These are phyloP conservation scores for Cochlearia excelsa DNA, from an alignment of 345 rosid species.

Conservation along the genomic window DNA sequence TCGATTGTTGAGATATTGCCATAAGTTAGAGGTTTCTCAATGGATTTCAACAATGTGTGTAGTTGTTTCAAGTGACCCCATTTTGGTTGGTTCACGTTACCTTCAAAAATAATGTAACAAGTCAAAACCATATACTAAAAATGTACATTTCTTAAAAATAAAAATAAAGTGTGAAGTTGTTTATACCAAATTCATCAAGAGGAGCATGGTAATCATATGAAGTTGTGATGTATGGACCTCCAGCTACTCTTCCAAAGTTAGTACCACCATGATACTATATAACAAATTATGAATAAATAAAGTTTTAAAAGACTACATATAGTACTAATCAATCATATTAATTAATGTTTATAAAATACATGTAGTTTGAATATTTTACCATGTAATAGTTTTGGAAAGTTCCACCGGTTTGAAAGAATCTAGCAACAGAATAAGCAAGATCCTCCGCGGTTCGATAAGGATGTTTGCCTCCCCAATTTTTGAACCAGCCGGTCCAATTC, in stretches of 20 bases:
- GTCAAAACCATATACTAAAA: too few species aligned
- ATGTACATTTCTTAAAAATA: neutral
- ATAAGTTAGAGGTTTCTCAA: conserved; percentile 52
- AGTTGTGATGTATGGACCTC: conserved; percentile 69
- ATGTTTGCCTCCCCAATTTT: conserved; percentile 53
- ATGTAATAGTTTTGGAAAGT: conserved; percentile 65
- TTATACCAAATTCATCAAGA: conserved; percentile 52
- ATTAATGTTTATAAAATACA: neutral
- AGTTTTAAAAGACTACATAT: neutral
- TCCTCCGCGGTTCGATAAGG: conserved; percentile 64
- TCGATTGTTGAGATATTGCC: conserved; percentile 44
- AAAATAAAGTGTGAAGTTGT: neutral
- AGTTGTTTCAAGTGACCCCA: conserved; percentile 76
- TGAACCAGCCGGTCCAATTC: conserved; percentile 73
- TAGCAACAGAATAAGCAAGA: conserved; percentile 53
- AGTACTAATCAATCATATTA: neutral
- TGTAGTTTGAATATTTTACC: conserved; percentile 36
- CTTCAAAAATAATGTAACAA: conserved; percentile 32
- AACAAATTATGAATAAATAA: neutral
- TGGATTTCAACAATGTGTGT: conserved; percentile 49
- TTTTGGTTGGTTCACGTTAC: conserved; percentile 72
- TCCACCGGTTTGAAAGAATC: conserved; percentile 56
- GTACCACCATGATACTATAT: conserved; percentile 71
- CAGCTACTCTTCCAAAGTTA: conserved; percentile 56
- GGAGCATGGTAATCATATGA: conserved; percentile 64